Evolutionary conservation across 805 yeast species (phyloP).

Genomic region (Kuraishia floccosa): DNA sequence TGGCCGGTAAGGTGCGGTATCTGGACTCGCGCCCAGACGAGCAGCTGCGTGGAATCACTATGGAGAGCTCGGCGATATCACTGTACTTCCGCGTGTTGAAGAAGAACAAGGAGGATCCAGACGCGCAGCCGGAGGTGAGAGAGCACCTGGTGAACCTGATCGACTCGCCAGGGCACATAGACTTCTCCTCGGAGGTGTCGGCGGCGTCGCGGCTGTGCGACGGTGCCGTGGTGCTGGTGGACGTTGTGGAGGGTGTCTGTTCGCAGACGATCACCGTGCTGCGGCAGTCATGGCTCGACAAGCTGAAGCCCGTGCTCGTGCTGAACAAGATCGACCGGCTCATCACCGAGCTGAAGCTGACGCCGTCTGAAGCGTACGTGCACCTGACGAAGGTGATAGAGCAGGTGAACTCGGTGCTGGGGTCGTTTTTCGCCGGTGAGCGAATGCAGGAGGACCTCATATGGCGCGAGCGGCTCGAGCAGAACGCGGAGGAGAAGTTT

Average conservation of each 20-base stretch:
- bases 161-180: slow-evolving; percentile 99
- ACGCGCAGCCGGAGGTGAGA: slow-evolving; percentile 24
- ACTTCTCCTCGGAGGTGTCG: slow-evolving; percentile 91
- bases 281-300: slow-evolving; percentile 93
- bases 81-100: slow-evolving; percentile 69
- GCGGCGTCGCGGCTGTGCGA: slow-evolving; percentile 94
- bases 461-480: slow-evolving; percentile 58
- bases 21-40: slow-evolving; percentile 94
- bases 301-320: slow-evolving; percentile 77
- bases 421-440: slow-evolving; percentile 87
- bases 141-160: slow-evolving; percentile 86
- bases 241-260: slow-evolving; percentile 97
- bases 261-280: slow-evolving; percentile 93
- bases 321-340: slow-evolving; percentile 87
- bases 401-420: slow-evolving; percentile 91
- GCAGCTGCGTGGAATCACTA: slow-evolving; percentile 91
- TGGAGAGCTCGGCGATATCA: slow-evolving; percentile 95
- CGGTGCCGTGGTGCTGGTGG: slow-evolving; percentile 91
- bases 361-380: slow-evolving; percentile 75
- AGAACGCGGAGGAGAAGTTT: slow-evolving; percentile 34
- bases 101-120: slow-evolving; percentile 17
- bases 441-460: slow-evolving; percentile 78
- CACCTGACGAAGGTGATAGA: slow-evolving; percentile 76
- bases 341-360: slow-evolving; percentile 67
- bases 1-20: slow-evolving; percentile 93